phyloP scores from a whole-genome alignment of 2,329 filamentous ascomycete genomes.

The Trichoderma breve region DNA sequence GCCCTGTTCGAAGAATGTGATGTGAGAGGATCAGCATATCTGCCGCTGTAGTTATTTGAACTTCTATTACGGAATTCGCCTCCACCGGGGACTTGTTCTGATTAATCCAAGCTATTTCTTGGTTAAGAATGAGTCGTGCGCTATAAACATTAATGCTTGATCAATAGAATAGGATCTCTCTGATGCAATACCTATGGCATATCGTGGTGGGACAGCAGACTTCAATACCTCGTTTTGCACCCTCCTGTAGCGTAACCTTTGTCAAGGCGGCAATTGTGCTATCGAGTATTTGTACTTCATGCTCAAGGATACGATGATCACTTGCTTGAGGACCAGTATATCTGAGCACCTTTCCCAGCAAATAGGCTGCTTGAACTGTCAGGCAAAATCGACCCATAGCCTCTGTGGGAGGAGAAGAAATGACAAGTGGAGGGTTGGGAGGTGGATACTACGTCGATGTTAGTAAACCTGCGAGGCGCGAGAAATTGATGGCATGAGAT shows the following conservation, averaged over 20 bases:
- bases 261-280: not conserved
- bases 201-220: not conserved
- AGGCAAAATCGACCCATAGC: not conserved
- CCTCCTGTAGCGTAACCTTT: not conserved
- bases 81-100: not conserved
- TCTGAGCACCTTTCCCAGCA: not conserved
- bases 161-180: not conserved
- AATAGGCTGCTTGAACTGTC: not conserved
- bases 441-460: not conserved
- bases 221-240: not conserved
- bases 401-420: not conserved
- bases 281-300: not conserved
- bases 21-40: not conserved
- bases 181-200: not conserved
- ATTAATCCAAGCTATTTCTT: not conserved
- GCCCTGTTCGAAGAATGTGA: not conserved
- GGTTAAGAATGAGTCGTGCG: not conserved
- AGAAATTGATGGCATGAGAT: not conserved
- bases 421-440: not conserved
- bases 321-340: not conserved
- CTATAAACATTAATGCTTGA: not conserved
- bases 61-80: not conserved
- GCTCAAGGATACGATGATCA: not conserved
- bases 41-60: not conserved
- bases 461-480: not conserved